A percentile compares a stretch with the other conserved stretches of the same genome.
Evolutionary conservation across 495 filamentous ascomycete species (phyloP).

Genomic region (Lasiosphaeria ovina): DNA sequence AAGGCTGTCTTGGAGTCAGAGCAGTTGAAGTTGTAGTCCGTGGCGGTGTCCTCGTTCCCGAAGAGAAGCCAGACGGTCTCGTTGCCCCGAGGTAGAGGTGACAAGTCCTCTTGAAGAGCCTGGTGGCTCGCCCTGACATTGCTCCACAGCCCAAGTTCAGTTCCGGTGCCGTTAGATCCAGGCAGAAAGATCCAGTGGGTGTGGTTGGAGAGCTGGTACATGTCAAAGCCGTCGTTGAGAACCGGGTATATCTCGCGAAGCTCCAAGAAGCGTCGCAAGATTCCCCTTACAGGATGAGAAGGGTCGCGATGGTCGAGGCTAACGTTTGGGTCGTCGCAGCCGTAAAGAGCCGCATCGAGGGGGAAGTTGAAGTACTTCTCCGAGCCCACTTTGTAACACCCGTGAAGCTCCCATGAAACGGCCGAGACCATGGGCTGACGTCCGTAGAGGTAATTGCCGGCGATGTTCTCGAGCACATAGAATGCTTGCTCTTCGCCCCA

Average conservation of each 20-base stretch:
- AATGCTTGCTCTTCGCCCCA: conserved; percentile 73
- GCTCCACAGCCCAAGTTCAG: conserved; percentile 63
- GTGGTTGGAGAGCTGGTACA: conserved; percentile 58
- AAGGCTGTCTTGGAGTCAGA: conserved; percentile 37
- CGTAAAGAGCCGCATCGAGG: conserved; percentile 49
- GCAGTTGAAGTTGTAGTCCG: conserved; percentile 61
- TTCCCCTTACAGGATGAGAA: conserved; percentile 40
- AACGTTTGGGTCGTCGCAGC: conserved; percentile 68
- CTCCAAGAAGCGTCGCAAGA: conserved; percentile 64
- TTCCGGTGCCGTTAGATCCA: conserved; percentile 54
- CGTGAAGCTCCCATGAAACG: conserved; percentile 64
- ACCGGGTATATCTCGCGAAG: conserved; percentile 50
- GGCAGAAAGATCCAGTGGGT: conserved; percentile 53
- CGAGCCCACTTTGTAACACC: conserved; percentile 63
- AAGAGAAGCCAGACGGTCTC: conserved; percentile 61
- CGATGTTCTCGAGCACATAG: conserved; percentile 65
- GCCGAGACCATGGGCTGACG: conserved; percentile 62
- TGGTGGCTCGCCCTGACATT: conserved; percentile 14
- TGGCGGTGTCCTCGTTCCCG: conserved; percentile 55
- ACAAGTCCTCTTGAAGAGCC: conserved; percentile 60
- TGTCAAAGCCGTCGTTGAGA: conserved; percentile 60
- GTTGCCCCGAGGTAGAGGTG: conserved; percentile 30
- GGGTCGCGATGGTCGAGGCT: conserved; percentile 53
- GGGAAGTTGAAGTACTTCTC: conserved; percentile 40
- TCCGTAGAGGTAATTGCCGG: conserved; percentile 67